A percentile compares a stretch with the other conserved stretches of the same genome.
Conservation (phyloP, 2,329 filamentous ascomycete genomes). For the Penicillium oxalicum region DNA sequence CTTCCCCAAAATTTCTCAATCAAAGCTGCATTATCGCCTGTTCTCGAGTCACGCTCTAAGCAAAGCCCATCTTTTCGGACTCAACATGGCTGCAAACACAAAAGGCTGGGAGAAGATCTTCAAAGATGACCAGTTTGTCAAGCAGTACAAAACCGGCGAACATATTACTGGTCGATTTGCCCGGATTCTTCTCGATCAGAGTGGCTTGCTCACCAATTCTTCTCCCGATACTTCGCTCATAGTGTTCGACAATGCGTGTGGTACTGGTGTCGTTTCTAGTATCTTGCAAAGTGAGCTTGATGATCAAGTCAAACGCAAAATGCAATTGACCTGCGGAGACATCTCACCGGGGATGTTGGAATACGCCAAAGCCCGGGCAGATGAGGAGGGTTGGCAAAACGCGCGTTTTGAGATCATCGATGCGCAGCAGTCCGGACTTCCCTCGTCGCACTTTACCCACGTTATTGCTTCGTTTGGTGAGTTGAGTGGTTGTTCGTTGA, state of each 20-base stretch:
- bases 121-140: slow-evolving; percentile 18
- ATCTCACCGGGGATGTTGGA: slow-evolving; percentile 41
- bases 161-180: slow-evolving; percentile 28
- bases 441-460: slow-evolving; percentile 40
- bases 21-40: not conserved
- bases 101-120: slow-evolving; percentile 7
- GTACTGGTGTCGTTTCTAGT: slow-evolving; percentile 46
- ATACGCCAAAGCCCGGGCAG: slow-evolving; percentile 36
- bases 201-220: slow-evolving; percentile 17
- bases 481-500: not conserved
- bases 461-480: slow-evolving; percentile 44
- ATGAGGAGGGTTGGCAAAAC: slow-evolving; percentile 44
- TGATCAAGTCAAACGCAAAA: slow-evolving; percentile 35
- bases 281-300: slow-evolving; percentile 40
- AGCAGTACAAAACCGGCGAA: slow-evolving; percentile 26
- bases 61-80: not conserved
- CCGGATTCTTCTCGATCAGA: slow-evolving; percentile 24
- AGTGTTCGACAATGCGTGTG: slow-evolving; percentile 52
- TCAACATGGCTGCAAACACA: slow-evolving; percentile 2
- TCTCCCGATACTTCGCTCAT: slow-evolving; percentile 19
- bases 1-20: too few relatives aligned
- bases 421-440: slow-evolving; percentile 43
- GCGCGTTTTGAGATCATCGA: slow-evolving; percentile 42
- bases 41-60: not conserved
- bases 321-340: slow-evolving; percentile 49